Evolutionary conservation across 2,329 filamentous ascomycete genomes (phyloP), one percentile per base, ranked within the genome.

Genomic region (Neofusicoccum umdonicola): DNA sequence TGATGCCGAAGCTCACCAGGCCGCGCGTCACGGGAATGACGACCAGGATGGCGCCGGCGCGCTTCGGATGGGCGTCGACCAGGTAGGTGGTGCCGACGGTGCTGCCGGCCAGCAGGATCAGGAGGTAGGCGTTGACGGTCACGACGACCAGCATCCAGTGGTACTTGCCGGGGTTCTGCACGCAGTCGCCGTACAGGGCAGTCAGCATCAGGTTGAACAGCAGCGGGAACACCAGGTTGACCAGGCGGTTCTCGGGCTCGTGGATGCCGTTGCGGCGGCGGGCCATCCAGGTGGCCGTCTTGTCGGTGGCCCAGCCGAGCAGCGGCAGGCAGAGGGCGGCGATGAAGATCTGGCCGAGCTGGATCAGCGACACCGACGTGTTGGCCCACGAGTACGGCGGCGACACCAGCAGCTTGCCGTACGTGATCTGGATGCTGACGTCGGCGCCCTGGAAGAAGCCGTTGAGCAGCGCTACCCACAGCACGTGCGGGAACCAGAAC

Each of bases 191-290:
- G 31, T 70, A 71, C 11, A 72, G 37, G 6, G 66, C 65, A 6
- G 69, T 63, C 11, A 70, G 52, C 35, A 72, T 41, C 17, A 67
- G 72, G n/a, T 71, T 73, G 39, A 76, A 57, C n/a, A 77, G 48
- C 50, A 79, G 73, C 4, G 78, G 78, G 11, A 79, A 66, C 27
- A 77, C 70, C 1, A 80, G 71, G 2, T 76, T 72, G 2, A 78
- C 74, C 2, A 80, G 69, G 34, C 77, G 73, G 67, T 78, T 74
- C 63, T 80, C 76, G 19, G 78, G 78, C 57, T 78, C 73, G 66
- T 79, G 76, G 31, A 76, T 60, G 31, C 73, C 72, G 44, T 69
- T 68, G 62, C 77, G 76, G 44, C 74, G 71, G 41, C 67, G 70
- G n/a, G 73, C 70, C 57, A 78, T 68, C 65, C 65, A 73, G 31